Evolutionary conservation across 345 rosid species (phyloP).

Genomic region (Pistacia vera): DNA sequence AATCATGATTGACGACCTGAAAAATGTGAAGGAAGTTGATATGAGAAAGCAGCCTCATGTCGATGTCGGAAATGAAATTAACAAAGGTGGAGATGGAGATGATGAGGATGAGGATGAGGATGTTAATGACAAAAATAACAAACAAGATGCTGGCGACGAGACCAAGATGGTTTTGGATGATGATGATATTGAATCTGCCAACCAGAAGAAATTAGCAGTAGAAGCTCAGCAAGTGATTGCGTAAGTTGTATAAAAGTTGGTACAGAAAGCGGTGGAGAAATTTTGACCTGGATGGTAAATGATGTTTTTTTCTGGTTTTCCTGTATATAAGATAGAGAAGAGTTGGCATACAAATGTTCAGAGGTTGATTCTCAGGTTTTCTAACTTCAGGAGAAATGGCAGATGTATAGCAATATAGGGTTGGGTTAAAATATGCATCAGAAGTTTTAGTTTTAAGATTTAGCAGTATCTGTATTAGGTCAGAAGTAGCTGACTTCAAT

Average conservation of each 20-base stretch:
- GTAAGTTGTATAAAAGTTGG: conserved; percentile 1
- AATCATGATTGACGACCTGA: not conserved
- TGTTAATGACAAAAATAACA: not conserved
- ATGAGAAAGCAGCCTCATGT: conserved; percentile 5
- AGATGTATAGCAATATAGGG: conserved; percentile 15
- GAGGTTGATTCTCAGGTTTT: not conserved
- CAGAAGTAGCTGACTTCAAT: not conserved
- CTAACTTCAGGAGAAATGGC: conserved; percentile 3
- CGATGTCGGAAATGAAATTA: conserved; percentile 5
- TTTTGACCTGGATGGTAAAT: conserved; percentile 4
- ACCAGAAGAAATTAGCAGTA: not conserved
- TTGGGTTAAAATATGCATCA: not conserved
- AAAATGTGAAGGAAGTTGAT: conserved; percentile 4
- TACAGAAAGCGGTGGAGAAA: not conserved
- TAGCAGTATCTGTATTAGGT: not conserved
- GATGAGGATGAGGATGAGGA: not conserved
- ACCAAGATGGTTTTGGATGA: not conserved
- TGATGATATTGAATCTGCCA: not conserved
- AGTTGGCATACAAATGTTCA: not conserved
- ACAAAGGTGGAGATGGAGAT: not conserved
- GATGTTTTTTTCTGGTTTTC: not conserved
- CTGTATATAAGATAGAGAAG: conserved; percentile 16
- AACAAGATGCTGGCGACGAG: not conserved
- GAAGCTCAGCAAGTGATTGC: not conserved
- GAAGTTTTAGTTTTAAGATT: not conserved